Percentiles rank a stretch among this genome's conserved stretches.
Conservation (phyloP, 163 green algal genomes). For the Botryococcus braunii region DNA sequence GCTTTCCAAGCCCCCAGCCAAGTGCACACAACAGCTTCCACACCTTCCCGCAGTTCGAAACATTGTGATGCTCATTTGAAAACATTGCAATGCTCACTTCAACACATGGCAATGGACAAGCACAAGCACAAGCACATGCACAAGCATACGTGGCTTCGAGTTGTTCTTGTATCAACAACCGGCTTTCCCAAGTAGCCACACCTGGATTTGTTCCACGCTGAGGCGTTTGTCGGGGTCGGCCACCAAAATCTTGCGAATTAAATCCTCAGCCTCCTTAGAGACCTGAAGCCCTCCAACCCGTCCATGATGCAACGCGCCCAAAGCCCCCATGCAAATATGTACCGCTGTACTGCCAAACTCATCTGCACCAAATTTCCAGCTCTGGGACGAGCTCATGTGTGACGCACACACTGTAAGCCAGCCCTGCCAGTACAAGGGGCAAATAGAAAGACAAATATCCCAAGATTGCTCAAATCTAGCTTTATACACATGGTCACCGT, state of each 20-base stretch:
- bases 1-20: no score
- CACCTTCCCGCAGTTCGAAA: background rate
- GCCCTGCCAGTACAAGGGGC: no score
- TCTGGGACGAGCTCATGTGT: no score
- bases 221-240: slow-evolving; percentile 61
- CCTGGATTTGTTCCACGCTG: slow-evolving; percentile 71
- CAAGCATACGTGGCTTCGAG: background rate
- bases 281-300: slow-evolving; percentile 50
- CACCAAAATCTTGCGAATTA: slow-evolving; percentile 83
- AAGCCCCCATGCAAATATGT: no score
- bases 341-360: no score
- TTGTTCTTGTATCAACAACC: background rate
- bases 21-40: background rate
- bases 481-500: no score
- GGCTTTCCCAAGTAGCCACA: background rate
- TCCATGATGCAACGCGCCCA: no score
- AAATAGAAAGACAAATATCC: no score
- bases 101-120: background rate
- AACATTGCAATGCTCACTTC: background rate
- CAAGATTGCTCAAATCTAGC: no score
- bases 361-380: no score
- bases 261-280: slow-evolving; percentile 67
- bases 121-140: background rate
- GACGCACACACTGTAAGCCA: no score
- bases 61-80: background rate